Evolutionary conservation across 495 filamentous ascomycete species (phyloP).

Genomic region (Lasiosphaeriaceae sp.): DNA sequence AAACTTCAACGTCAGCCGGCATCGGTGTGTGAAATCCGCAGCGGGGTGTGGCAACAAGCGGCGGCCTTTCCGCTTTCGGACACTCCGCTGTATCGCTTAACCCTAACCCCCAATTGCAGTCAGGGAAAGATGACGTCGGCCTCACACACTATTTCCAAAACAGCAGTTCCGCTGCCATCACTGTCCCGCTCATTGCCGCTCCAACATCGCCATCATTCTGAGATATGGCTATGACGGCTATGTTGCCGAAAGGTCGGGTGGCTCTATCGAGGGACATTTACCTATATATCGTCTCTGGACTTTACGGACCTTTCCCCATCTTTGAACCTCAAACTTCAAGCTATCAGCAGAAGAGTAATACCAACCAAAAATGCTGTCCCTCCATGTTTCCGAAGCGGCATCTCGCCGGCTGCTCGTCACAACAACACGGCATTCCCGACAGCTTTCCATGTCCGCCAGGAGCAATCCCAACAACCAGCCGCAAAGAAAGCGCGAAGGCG

Average conservation of each 20-base stretch:
- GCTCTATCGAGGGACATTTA: too few relatives aligned
- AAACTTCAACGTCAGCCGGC: too few relatives aligned
- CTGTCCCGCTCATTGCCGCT: not conserved
- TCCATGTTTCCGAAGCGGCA: not conserved
- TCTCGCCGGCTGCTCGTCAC: not conserved
- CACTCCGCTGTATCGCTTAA: not conserved
- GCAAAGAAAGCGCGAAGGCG: slow-evolving; percentile 49
- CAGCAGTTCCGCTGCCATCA: not conserved
- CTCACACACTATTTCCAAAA: not conserved
- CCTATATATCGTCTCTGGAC: too few relatives aligned
- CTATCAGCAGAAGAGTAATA: too few relatives aligned
- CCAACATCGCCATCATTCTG: not conserved
- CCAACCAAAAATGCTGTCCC: not conserved
- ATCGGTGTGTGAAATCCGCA: too few relatives aligned
- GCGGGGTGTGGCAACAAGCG: not conserved
- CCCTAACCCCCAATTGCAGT: too few relatives aligned
- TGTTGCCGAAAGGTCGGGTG: too few relatives aligned
- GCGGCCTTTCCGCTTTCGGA: not conserved
- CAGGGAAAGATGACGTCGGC: too few relatives aligned
- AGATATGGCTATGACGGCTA: too few relatives aligned
- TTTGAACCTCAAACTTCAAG: too few relatives aligned
- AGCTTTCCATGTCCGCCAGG: slow-evolving; percentile 20
- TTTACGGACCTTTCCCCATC: too few relatives aligned
- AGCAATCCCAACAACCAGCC: not conserved
- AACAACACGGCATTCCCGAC: not conserved